These are phyloP conservation scores for Sugiyamaella qingdaonensis DNA, from an alignment of 805 yeast species.

Conservation along the genomic window DNA sequence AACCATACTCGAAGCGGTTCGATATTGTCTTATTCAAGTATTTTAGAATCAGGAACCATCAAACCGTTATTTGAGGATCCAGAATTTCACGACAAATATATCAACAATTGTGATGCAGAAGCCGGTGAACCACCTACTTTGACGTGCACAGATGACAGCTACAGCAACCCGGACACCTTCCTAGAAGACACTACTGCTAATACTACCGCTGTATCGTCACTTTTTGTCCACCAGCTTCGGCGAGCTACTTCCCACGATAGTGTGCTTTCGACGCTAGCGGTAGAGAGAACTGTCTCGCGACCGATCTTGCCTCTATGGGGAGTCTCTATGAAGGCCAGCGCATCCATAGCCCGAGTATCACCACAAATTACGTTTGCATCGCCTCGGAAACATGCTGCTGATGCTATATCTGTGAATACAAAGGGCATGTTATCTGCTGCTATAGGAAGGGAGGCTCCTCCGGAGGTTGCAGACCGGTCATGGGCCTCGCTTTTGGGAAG, in stretches of 20 bases:
- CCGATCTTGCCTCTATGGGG: background rate
- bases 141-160: background rate
- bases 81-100: background rate
- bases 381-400: background rate
- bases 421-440: background rate
- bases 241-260: slow-evolving; percentile 8
- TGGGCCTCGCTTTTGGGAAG: background rate
- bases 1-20: background rate
- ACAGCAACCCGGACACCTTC: background rate
- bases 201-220: background rate
- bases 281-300: background rate
- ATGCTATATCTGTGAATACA: background rate
- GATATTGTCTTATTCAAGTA: background rate
- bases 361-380: slow-evolving; percentile 4
- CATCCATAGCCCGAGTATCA: background rate
- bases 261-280: background rate
- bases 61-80: slow-evolving; percentile 4
- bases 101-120: background rate
- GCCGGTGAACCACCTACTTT: background rate
- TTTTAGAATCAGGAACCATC: background rate
- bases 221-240: background rate
- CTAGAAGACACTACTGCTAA: background rate
- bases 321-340: background rate
- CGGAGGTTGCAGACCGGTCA: background rate
- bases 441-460: background rate